Evolutionary conservation across 2,329 filamentous ascomycete species (phyloP).

Genomic region (Cadophora gregata): DNA sequence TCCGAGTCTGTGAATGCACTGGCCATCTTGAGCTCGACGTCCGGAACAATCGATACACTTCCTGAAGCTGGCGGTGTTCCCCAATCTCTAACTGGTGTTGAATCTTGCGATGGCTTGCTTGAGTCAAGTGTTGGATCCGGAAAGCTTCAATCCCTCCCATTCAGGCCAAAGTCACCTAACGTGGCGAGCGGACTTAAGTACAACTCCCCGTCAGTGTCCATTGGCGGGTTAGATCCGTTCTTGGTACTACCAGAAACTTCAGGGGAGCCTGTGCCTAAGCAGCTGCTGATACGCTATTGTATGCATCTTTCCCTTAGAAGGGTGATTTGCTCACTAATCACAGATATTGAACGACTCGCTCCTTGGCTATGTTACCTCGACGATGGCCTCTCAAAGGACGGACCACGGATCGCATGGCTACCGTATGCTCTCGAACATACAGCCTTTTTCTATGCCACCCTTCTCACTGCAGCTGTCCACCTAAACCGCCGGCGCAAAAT

Average conservation of each 20-base stretch:
- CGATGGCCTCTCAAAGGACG: slow-evolving; percentile 12
- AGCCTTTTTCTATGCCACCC: slow-evolving; percentile 35
- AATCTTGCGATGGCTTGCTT: neutral
- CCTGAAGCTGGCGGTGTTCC: neutral
- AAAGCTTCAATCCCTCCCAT: neutral
- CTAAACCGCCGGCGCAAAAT: slow-evolving; percentile 29
- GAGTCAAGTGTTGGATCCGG: neutral
- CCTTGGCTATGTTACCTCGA: slow-evolving; percentile 33
- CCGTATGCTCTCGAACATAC: slow-evolving; percentile 31
- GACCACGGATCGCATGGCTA: slow-evolving; percentile 28
- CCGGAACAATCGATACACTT: neutral
- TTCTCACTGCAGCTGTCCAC: slow-evolving; percentile 35
- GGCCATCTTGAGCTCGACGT: neutral
- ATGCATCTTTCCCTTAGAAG: neutral
- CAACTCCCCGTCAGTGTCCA: neutral
- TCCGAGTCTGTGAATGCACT: slow-evolving; percentile 30
- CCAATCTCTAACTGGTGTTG: neutral
- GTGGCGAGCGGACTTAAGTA: slow-evolving; percentile 23
- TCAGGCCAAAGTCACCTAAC: slow-evolving; percentile 20
- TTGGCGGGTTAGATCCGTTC: slow-evolving; percentile 25
- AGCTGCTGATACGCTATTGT: slow-evolving; percentile 32
- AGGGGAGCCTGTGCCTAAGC: slow-evolving; percentile 26
- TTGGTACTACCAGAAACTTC: slow-evolving; percentile 20
- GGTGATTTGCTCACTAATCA: slow-evolving; percentile 16
- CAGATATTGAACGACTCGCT: slow-evolving; percentile 26